Conservation (phyloP, 495 filamentous ascomycete genomes). For the Wilcoxina mikolae region DNA sequence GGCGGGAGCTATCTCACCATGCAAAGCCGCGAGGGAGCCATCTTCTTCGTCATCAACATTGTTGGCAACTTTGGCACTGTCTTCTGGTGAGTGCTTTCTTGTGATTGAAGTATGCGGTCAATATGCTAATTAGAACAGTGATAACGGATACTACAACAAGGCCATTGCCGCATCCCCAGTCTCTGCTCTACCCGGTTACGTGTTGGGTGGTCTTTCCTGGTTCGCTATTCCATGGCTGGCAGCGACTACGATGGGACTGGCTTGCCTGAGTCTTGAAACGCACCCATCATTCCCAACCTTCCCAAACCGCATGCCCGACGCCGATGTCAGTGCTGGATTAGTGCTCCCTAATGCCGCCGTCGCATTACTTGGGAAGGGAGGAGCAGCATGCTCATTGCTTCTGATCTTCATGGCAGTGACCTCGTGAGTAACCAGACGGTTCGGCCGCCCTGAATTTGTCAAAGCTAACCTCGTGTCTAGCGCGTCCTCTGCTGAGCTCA, state of each 20-base stretch:
- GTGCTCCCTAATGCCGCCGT: conserved; percentile 82
- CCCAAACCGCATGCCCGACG: conserved; percentile 53
- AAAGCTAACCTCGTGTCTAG: no score
- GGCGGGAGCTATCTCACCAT: conserved; percentile 83
- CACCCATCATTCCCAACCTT: conserved; percentile 59
- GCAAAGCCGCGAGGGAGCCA: conserved; percentile 68
- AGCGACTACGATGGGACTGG: conserved; percentile 88
- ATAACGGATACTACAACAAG: conserved; percentile 71
- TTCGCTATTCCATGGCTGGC: conserved; percentile 92
- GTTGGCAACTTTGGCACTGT: conserved; percentile 72
- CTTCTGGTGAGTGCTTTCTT: conserved; percentile 23
- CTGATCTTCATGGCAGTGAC: conserved; percentile 97
- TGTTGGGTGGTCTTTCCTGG: conserved; percentile 81
- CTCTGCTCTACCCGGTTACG: conserved; percentile 82
- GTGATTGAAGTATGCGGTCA: no score
- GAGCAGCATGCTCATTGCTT: conserved; percentile 66
- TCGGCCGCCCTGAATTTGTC: no score
- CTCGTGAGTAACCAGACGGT: no score
- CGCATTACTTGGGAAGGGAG: conserved; percentile 76
- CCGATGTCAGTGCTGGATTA: conserved; percentile 71
- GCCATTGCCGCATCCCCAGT: conserved; percentile 84
- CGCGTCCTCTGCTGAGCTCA: conserved; percentile 79
- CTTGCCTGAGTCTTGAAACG: conserved; percentile 66
- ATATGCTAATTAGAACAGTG: conserved; percentile 13
- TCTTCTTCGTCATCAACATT: conserved; percentile 96